Base-by-base conservation (phyloP, 2,329 filamentous ascomycete genomes). In the Aspergillus thermomutatus region DNA sequence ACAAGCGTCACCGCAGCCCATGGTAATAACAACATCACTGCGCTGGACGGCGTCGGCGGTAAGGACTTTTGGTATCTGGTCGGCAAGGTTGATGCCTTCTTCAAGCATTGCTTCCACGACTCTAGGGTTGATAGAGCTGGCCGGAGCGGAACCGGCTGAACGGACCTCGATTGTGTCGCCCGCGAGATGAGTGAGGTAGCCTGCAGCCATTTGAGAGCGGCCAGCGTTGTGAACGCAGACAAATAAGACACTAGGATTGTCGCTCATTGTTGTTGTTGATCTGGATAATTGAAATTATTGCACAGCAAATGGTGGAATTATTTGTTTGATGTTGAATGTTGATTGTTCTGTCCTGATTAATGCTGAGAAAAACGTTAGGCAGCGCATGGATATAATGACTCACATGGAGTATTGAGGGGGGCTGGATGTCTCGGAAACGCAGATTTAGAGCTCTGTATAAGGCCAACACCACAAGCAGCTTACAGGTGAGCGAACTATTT, bases 181-280 rank as follows among this genome's bases (percentile, higher is more conserved):
- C 3, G 60, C 60, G n/a, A 61, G 59, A 49, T 58, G 53, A 1
- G 34, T 37, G 34, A 60, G 56, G 40, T 61, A 63, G 52, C 56
- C 59, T 2, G 60, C 60, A 23, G 66, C 65, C 60, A 69, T 67
- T 58, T 69, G 65, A 1, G 64, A 69, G 54, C 65, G 65, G 37
- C 66, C 66, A 23, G 65, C 66, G 47, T 69, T 69, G 46, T 69
- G 64, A 27, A 67, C 52, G 62, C 65, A 68, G 52, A 69, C 64
- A 27, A 67, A 68, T 14, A 68, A 49, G 43, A 67, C 64, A 31
- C 63, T 67, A 23, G 66, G 58, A 45, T 62, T 66, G 43, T 57
- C 41, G 9, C 50, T 83, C 43, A 72, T 31, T 5, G 28, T 31
- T 10, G 5, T 6, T 31, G 6, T 5, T 31, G 28, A 6, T 31